Conservation (phyloP, 768 basidiomycete genomes). For the Phallus indusiatus region DNA sequence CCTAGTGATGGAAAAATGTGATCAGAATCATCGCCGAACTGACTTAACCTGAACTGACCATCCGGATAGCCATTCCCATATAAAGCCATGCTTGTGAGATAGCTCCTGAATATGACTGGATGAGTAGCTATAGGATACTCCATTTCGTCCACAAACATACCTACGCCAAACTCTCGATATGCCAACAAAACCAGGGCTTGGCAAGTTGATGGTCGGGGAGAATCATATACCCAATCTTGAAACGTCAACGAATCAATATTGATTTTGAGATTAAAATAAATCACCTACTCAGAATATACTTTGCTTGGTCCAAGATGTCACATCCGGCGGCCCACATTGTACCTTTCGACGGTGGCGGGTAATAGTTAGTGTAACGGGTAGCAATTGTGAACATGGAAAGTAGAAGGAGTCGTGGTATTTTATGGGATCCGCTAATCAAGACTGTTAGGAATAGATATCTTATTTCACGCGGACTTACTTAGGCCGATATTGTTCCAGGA, state of each 20-base stretch:
- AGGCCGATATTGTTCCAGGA: not conserved
- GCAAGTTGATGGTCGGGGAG: slow-evolving; percentile 63
- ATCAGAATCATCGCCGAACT: too few relatives aligned
- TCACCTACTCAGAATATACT: slow-evolving; percentile 37
- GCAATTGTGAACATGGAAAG: slow-evolving; percentile 78
- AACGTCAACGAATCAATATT: not conserved
- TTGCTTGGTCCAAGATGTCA: slow-evolving; percentile 57
- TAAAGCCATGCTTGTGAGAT: slow-evolving; percentile 87
- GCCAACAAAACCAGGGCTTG: slow-evolving; percentile 76
- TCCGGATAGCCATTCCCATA: slow-evolving; percentile 82
- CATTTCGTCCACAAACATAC: not conserved
- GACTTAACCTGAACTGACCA: too few relatives aligned
- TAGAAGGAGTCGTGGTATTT: slow-evolving; percentile 54
- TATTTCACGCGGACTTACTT: not conserved
- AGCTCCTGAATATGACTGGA: slow-evolving; percentile 35
- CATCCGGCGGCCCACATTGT: slow-evolving; percentile 83
- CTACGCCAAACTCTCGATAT: slow-evolving; percentile 81
- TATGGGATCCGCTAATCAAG: not conserved
- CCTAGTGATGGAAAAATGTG: slow-evolving; percentile 20
- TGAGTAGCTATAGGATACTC: not conserved
- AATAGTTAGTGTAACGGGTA: slow-evolving; percentile 55
- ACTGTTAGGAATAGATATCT: too few relatives aligned
- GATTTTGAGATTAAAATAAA: not conserved
- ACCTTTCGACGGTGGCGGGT: slow-evolving; percentile 30
- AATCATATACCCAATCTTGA: slow-evolving; percentile 50